Evolutionary conservation across 2,329 filamentous ascomycete species (phyloP).

Genomic region (Pseudogymnoascus sp.): DNA sequence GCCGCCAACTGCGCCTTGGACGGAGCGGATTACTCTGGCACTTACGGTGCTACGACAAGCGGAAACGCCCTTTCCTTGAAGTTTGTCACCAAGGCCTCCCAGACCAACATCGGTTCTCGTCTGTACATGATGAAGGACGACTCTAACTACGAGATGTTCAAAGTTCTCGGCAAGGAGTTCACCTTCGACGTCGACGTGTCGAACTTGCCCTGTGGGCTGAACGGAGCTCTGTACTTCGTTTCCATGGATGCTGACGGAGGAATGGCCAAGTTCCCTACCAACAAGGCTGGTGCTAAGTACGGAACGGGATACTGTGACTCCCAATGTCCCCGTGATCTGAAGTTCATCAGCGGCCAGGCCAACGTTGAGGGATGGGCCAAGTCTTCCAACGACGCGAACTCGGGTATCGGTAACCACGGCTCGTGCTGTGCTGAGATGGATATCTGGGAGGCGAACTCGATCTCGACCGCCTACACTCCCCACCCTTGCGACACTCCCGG

Average conservation of each 20-base stretch:
- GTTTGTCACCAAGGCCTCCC: slow-evolving; percentile 47
- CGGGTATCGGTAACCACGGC: slow-evolving; percentile 45
- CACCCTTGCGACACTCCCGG: slow-evolving; percentile 43
- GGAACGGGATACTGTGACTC: slow-evolving; percentile 59
- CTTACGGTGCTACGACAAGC: slow-evolving; percentile 47
- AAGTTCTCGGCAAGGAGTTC: slow-evolving; percentile 59
- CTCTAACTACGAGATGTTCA: slow-evolving; percentile 56
- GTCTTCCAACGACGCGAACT: slow-evolving; percentile 42
- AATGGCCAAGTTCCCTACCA: slow-evolving; percentile 38
- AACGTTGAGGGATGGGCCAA: slow-evolving; percentile 47
- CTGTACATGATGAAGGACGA: slow-evolving; percentile 57
- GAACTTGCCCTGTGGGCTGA: slow-evolving; percentile 59
- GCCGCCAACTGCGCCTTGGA: slow-evolving; percentile 45
- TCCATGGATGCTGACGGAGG: slow-evolving; percentile 58
- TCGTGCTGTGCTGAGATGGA: slow-evolving; percentile 64
- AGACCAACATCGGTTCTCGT: slow-evolving; percentile 45
- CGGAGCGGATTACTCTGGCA: slow-evolving; percentile 43
- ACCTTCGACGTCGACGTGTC: slow-evolving; percentile 67
- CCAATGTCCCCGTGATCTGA: slow-evolving; percentile 45
- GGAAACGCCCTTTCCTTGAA: slow-evolving; percentile 45
- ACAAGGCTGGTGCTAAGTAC: slow-evolving; percentile 50
- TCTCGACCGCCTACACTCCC: slow-evolving; percentile 49
- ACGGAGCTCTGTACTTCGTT: slow-evolving; percentile 61
- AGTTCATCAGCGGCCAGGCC: slow-evolving; percentile 44
- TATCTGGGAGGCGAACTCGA: slow-evolving; percentile 56